Evolutionary conservation across 2,329 filamentous ascomycete genomes (phyloP), one percentile per base, ranked within the genome.

Genomic region (Esteya vermicola): DNA sequence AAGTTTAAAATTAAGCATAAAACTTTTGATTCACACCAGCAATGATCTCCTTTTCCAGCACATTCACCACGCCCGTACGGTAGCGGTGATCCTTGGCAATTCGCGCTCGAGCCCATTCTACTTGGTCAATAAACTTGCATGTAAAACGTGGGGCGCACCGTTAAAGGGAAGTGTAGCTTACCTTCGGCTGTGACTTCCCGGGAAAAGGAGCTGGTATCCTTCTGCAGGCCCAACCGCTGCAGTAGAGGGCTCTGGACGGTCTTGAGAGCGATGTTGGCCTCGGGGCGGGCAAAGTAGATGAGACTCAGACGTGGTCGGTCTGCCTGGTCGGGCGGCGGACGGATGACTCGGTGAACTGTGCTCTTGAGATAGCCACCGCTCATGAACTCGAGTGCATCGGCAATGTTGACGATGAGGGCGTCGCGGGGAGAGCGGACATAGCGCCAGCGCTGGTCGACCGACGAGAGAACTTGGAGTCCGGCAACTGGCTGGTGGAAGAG

Each of bases 401-500:
- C 41, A 14, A 39, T 59, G 41, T 65, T 65, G 42, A 62, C 59
- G 1, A 58, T 61, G 19, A 65, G 61, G 1, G 56, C 60, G 3
- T 59, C 60, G 19, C 60, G 53, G 23, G 61, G 54, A 4, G 59
- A 58, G 18, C 50, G 49, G 2, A 63, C 58, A 50, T 57, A 63
- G 43, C 59, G 61, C 61, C 61, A 64, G 25, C n/a, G n/a, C 6
- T 58, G 49, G 0, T 57, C 60, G 21, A 47, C 48, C 10, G 34
- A 40, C 0, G 43, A 49, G n/a, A 57, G 57, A 33, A 69, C 63
- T 45, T 70, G 66, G 16, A 70, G 54, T 3, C 61, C 65, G 0
- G 65, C 63, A 53, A 43, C 31, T 6, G 31, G 31, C 31, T 33
- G 31, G 31, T 33, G 31, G 18, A 33, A 33, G 8, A 33, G 19